These are phyloP conservation scores for Pholiota adiposa DNA, from an alignment of 1,284 basidiomycete genomes.

Conservation along the genomic window DNA sequence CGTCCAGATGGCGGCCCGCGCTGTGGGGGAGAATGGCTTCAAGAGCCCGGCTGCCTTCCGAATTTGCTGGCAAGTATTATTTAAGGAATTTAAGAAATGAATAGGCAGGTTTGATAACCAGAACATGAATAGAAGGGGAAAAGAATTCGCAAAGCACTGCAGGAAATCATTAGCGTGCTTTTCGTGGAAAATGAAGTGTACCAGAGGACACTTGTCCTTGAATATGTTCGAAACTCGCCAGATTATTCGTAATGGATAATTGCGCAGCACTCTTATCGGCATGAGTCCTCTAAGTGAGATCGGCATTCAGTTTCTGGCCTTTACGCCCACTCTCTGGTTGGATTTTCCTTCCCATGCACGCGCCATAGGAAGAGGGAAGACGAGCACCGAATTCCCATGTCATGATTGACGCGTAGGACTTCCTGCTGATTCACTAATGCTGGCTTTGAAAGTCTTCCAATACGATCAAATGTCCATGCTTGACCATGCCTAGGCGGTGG, in stretches of 20 bases:
- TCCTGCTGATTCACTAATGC: not conserved
- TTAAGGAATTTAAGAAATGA: not conserved
- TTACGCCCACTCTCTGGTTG: not conserved
- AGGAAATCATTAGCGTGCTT: too few species aligned
- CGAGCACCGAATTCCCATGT: not conserved
- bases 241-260: not conserved
- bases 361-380: not conserved
- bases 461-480: not conserved
- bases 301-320: not conserved
- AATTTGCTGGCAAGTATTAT: too few species aligned
- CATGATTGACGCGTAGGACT: constrained; percentile 1
- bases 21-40: constrained; percentile 56
- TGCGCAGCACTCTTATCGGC: not conserved
- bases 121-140: not conserved
- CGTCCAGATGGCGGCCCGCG: constrained; percentile 52
- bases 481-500: not conserved
- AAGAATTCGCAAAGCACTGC: not conserved
- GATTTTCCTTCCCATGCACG: not conserved
- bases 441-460: constrained; percentile 2
- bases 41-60: constrained; percentile 55
- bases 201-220: not conserved
- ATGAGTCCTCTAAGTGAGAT: not conserved
- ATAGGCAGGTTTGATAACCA: not conserved
- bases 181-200: not conserved
- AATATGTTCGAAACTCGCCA: not conserved